Conservation (phyloP, 805 yeast species). For the Candida ponderosae region DNA sequence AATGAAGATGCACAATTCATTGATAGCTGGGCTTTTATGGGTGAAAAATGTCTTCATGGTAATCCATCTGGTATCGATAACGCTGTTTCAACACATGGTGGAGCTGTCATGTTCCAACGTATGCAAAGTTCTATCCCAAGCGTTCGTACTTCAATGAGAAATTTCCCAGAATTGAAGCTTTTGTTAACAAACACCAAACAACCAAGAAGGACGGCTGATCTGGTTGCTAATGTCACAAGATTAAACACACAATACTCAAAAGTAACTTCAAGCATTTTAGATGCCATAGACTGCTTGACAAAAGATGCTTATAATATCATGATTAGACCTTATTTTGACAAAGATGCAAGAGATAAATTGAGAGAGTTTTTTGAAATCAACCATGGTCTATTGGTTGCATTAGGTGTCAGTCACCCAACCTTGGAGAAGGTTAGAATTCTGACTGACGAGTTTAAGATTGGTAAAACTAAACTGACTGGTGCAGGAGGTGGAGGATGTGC, state of each 20-base stretch:
- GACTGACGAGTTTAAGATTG: slow-evolving; percentile 59
- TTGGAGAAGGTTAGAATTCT: slow-evolving; percentile 65
- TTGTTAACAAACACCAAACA: slow-evolving; percentile 77
- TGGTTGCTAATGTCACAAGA: slow-evolving; percentile 70
- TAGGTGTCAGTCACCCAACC: slow-evolving; percentile 93
- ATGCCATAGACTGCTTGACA: slow-evolving; percentile 70
- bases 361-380: slow-evolving; percentile 67
- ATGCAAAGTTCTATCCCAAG: slow-evolving; percentile 44
- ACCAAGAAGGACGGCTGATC: slow-evolving; percentile 80
- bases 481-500: slow-evolving; percentile 99
- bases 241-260: slow-evolving; percentile 45
- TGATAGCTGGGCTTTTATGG: slow-evolving; percentile 84
- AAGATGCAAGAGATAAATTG: slow-evolving; percentile 32
- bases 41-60: slow-evolving; percentile 94
- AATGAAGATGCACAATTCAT: slow-evolving; percentile 47
- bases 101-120: slow-evolving; percentile 87
- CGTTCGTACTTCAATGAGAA: slow-evolving; percentile 58
- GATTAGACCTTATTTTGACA: slow-evolving; percentile 41
- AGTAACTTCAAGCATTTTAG: slow-evolving; percentile 51
- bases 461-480: slow-evolving; percentile 91
- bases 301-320: slow-evolving; percentile 63
- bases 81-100: slow-evolving; percentile 93
- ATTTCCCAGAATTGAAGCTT: slow-evolving; percentile 67
- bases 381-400: slow-evolving; percentile 77
- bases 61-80: slow-evolving; percentile 96